Base-by-base conservation (phyloP, 176 grass and related monocot species). In the Ampelocalamus luodianensis region DNA sequence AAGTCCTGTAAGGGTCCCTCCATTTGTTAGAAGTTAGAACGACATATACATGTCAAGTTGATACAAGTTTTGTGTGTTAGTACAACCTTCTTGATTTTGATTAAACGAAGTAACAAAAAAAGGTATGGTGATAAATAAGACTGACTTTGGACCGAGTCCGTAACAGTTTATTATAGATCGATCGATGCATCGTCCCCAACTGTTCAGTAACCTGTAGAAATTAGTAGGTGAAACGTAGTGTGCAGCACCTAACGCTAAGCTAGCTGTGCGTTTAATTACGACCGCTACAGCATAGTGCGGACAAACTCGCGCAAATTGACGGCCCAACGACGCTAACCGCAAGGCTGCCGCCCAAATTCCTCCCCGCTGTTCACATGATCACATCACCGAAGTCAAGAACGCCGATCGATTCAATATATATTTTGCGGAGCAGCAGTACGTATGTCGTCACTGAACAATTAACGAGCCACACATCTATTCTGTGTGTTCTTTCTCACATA, bases 161-260 rank as follows among this genome's bases (percentile, higher is more conserved):
- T 14, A 85, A 7, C 55, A 54, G 23, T 65, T 26, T 60, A 32
- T 20, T 16, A n/a, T n/a, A n/a, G n/a, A 27, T 50, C 44, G n/a
- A 17, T 37, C 20, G n/a, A 59, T 67, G 22, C 22, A 42, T 32
- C 20, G 15, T 45, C 10, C 39, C 32, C 18, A 53, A 20, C 56
- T 37, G 56, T 42, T 71, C 26, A 71, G 43, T 71, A 65, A 18
- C n/a, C 32, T 43, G 13, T 22, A 62, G 68, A 43, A 62, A 42
- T 12, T 58, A 72, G 89, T 83, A 76, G 85, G 80, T 80, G 17
- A 79, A 79, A 83, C 79, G 74, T 87, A 79, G 24, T 32, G 51
- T 62, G 82, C 40, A 3, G 17, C 79, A 87, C 66, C 88, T 9
- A 87, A 87, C 74, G 17, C 58, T 10, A 15, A 10, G 43, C 15